Percentiles rank a stretch among this genome's conserved stretches.
phyloP scores from a whole-genome alignment of 169 alveolate species.

The Eimeria maxima region DNA sequence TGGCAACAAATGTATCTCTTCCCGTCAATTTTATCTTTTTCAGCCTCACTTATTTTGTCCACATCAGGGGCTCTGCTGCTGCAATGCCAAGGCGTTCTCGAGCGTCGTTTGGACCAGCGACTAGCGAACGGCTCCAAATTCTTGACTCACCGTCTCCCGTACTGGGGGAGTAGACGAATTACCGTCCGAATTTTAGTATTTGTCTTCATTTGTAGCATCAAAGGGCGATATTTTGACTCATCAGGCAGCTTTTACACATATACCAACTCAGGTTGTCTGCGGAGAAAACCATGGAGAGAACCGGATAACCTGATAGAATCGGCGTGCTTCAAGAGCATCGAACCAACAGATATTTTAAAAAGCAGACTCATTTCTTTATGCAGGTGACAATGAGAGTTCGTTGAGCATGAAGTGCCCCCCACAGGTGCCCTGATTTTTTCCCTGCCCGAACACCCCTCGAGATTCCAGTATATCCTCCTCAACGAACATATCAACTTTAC shows the following conservation, averaged over 20 bases:
- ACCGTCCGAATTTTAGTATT: not conserved
- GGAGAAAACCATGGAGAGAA: not conserved
- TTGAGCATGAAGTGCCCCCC: constrained; percentile 11
- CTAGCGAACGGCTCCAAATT: constrained; percentile 75
- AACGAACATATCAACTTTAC: not conserved
- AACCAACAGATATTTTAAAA: not conserved
- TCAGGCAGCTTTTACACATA: not conserved
- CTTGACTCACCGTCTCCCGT: not conserved
- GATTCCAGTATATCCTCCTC: not conserved
- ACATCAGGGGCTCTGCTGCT: not conserved
- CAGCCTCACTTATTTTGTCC: not conserved
- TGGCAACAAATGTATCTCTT: not conserved
- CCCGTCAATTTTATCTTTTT: not conserved
- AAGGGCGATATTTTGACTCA: not conserved
- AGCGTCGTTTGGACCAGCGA: constrained; percentile 37
- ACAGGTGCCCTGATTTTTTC: not conserved
- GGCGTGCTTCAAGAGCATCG: not conserved
- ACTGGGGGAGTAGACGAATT: constrained; percentile 2
- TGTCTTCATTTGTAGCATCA: not conserved
- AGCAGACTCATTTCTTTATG: not conserved
- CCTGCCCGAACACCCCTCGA: not conserved
- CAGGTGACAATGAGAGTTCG: not conserved
- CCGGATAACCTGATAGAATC: not conserved
- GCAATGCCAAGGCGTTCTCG: constrained; percentile 14
- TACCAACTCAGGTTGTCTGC: not conserved